These are phyloP conservation scores for Chaetothyriales sp. DNA, from an alignment of 2,329 filamentous ascomycete species.

Conservation along the genomic window DNA sequence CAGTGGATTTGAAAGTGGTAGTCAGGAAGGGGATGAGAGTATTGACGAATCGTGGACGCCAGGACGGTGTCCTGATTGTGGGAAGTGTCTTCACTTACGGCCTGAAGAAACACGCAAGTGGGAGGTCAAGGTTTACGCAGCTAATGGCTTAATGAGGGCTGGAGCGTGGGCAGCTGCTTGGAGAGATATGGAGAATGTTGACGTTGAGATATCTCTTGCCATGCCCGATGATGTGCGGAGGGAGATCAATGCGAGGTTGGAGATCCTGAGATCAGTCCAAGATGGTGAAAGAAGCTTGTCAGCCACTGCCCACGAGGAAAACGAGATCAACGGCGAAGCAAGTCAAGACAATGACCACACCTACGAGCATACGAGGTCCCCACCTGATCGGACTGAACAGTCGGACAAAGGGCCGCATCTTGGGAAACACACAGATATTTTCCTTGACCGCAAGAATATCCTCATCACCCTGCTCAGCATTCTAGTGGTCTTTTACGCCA, in stretches of 20 bases:
- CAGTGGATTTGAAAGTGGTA: slow-evolving; percentile 22
- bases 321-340: slow-evolving; percentile 3
- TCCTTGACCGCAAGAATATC: slow-evolving; percentile 40
- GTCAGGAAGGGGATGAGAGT: slow-evolving; percentile 22
- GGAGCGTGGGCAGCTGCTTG: slow-evolving; percentile 88
- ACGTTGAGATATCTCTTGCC: slow-evolving; percentile 74
- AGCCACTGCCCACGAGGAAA: neutral
- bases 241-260: slow-evolving; percentile 31
- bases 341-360: slow-evolving; percentile 7
- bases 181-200: slow-evolving; percentile 97
- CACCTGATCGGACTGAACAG: slow-evolving; percentile 20
- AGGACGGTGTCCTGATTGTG: slow-evolving; percentile 35
- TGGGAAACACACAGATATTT: slow-evolving; percentile 37
- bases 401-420: slow-evolving; percentile 38
- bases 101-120: slow-evolving; percentile 38
- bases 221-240: slow-evolving; percentile 38
- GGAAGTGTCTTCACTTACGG: slow-evolving; percentile 28
- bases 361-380: neutral
- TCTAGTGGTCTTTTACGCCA: slow-evolving; percentile 28
- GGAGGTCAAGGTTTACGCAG: slow-evolving; percentile 74
- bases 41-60: slow-evolving; percentile 7
- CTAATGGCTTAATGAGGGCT: slow-evolving; percentile 82
- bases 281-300: slow-evolving; percentile 4
- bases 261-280: slow-evolving; percentile 26
- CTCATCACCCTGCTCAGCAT: slow-evolving; percentile 32